Percentiles rank a stretch among this genome's conserved stretches.
Evolutionary conservation across 768 basidiomycete genomes (phyloP).

Genomic region (Suillus bovinus): DNA sequence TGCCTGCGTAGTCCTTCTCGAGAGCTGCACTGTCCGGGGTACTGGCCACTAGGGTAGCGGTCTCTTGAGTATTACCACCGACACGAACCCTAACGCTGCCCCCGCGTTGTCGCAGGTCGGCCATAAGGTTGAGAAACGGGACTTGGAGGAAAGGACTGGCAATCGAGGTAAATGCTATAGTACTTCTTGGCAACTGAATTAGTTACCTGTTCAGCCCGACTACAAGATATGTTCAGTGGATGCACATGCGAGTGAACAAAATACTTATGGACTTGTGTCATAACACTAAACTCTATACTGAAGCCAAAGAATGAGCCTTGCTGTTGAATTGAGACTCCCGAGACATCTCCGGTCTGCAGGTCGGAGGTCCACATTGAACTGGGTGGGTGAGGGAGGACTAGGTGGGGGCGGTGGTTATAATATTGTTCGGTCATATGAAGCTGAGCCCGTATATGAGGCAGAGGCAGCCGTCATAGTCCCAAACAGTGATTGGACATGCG

Average conservation of each 20-base stretch:
- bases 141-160: slow-evolving; percentile 51
- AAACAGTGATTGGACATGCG: slow-evolving; percentile 23
- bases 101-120: no score
- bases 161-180: background rate
- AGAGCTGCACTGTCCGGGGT: slow-evolving; percentile 50
- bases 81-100: no score
- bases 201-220: slow-evolving; percentile 23
- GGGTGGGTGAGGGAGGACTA: slow-evolving; percentile 39
- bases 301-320: slow-evolving; percentile 69
- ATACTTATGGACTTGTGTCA: slow-evolving; percentile 61
- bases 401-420: slow-evolving; percentile 54
- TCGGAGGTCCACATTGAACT: slow-evolving; percentile 49
- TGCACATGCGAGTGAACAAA: background rate
- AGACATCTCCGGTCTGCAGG: slow-evolving; percentile 33
- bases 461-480: slow-evolving; percentile 35
- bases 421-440: slow-evolving; percentile 53
- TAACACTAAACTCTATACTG: slow-evolving; percentile 74
- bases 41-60: slow-evolving; percentile 47
- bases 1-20: slow-evolving; percentile 43
- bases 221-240: background rate
- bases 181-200: no score
- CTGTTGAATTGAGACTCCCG: slow-evolving; percentile 41
- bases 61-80: no score
- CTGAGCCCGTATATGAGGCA: slow-evolving; percentile 44
- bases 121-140: no score